These are phyloP conservation scores for Neofusicoccum cordaticola DNA, from an alignment of 2,329 filamentous ascomycete genomes.

Conservation along the genomic window DNA sequence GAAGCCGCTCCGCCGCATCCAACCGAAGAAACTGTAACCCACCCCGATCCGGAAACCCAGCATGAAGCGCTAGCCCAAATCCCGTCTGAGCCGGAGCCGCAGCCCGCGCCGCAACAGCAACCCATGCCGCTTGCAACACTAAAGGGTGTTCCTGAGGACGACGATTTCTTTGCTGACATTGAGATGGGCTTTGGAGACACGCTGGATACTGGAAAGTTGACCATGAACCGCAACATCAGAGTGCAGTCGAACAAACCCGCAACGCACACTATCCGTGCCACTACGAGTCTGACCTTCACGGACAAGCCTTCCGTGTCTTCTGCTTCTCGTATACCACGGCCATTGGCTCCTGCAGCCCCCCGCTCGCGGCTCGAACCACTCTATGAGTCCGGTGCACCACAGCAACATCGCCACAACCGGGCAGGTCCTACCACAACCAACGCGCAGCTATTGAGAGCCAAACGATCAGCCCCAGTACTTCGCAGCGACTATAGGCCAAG, in stretches of 20 bases:
- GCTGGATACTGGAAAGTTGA: conserved; percentile 76
- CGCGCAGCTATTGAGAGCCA: conserved; percentile 56
- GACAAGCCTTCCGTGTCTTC: conserved; percentile 56
- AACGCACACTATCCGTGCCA: conserved; percentile 68
- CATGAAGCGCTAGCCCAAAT: not conserved
- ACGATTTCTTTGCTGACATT: conserved; percentile 82
- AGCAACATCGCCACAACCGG: conserved; percentile 59
- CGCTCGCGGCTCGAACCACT: conserved; percentile 77
- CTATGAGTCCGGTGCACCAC: conserved; percentile 80
- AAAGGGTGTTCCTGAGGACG: conserved; percentile 40
- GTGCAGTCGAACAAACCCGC: conserved; percentile 66
- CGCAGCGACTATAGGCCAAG: conserved; percentile 53
- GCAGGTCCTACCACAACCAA: conserved; percentile 53
- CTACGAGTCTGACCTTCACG: conserved; percentile 87
- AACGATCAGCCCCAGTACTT: conserved; percentile 60
- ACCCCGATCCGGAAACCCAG: conserved; percentile 6
- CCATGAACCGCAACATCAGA: conserved; percentile 87
- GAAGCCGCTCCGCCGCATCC: conserved; percentile 18
- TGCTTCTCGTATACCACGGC: conserved; percentile 74
- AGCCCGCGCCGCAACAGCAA: not conserved
- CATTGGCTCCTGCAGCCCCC: conserved; percentile 52
- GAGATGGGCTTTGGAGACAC: conserved; percentile 82
- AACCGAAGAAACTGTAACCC: conserved; percentile 23
- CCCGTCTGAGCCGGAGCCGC: conserved; percentile 17
- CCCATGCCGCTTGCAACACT: conserved; percentile 9